Evolutionary conservation across 106 monocot genomes (phyloP).

Genomic region (Dioscorea alata): DNA sequence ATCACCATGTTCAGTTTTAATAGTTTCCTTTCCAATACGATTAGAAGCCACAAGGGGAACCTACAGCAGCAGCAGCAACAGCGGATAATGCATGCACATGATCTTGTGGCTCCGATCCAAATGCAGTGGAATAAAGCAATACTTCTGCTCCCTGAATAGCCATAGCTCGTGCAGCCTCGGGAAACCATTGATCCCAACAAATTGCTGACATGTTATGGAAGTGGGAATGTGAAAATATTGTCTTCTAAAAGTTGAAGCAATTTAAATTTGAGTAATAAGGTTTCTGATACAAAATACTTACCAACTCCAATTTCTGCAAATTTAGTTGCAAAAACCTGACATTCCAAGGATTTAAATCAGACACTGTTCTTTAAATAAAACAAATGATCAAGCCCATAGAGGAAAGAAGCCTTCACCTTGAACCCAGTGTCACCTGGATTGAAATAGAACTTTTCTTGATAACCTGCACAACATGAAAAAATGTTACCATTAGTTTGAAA

Average conservation of each 20-base stretch:
- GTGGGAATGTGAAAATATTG: not conserved
- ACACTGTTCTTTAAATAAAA: not conserved
- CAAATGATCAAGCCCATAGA: not conserved
- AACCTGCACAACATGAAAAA: conserved; percentile 41
- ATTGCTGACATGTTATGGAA: conserved; percentile 38
- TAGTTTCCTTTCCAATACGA: conserved; percentile 80
- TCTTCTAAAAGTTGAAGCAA: not conserved
- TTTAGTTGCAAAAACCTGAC: conserved; percentile 73
- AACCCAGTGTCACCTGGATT: conserved; percentile 97
- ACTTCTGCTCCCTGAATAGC: conserved; percentile 94
- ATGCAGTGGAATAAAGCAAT: conserved; percentile 88
- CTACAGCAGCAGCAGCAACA: conserved; percentile 26
- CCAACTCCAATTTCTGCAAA: conserved; percentile 93
- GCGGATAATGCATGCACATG: conserved; percentile 9
- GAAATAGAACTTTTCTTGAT: conserved; percentile 97
- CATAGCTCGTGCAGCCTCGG: conserved; percentile 88
- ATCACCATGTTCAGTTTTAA: conserved; percentile 82
- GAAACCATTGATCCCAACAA: conserved; percentile 99
- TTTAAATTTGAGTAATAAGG: not conserved
- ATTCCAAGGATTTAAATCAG: not conserved
- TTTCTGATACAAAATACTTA: conserved; percentile 19
- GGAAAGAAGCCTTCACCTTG: conserved; percentile 40
- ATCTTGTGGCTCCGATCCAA: conserved; percentile 97
- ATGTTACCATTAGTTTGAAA: not conserved
- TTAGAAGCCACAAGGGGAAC: conserved; percentile 93